Conservation (phyloP, 176 grass and related monocot genomes). For the Cenchrus americanus region DNA sequence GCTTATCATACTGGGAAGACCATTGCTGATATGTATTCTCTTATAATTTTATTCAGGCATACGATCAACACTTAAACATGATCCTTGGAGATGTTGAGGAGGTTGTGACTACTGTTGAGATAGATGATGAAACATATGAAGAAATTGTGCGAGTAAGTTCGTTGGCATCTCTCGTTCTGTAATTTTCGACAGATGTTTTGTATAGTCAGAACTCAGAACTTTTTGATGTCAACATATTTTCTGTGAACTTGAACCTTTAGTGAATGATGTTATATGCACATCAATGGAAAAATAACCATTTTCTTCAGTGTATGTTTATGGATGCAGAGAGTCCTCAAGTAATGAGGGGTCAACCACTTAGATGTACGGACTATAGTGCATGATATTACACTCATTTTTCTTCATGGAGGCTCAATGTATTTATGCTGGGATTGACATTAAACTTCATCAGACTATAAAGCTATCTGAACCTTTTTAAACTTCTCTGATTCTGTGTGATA, state of each 20-base stretch:
- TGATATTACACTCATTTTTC: not conserved
- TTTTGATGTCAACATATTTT: not conserved
- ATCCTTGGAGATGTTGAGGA: conserved; percentile 99
- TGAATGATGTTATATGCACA: not conserved
- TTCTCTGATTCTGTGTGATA: not conserved
- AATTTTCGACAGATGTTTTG: not conserved
- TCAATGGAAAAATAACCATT: not conserved
- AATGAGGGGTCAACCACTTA: not conserved
- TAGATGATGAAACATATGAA: conserved; percentile 99
- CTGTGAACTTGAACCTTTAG: not conserved
- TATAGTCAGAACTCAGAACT: not conserved
- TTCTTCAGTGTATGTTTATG: too few species aligned
- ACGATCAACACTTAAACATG: conserved; percentile 99
- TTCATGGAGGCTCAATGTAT: not conserved
- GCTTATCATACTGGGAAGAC: not conserved
- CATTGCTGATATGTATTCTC: not conserved
- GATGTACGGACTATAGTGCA: too few species aligned
- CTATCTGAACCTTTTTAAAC: not conserved
- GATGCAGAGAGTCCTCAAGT: not conserved
- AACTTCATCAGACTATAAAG: not conserved
- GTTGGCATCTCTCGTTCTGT: not conserved
- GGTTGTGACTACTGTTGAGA: conserved; percentile 89
- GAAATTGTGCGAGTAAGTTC: conserved; percentile 89
- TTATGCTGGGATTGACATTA: not conserved
- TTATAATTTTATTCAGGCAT: conserved; percentile 62